phyloP scores from a whole-genome alignment of 805 yeast species.

The Zygoascus bituminiphila region DNA sequence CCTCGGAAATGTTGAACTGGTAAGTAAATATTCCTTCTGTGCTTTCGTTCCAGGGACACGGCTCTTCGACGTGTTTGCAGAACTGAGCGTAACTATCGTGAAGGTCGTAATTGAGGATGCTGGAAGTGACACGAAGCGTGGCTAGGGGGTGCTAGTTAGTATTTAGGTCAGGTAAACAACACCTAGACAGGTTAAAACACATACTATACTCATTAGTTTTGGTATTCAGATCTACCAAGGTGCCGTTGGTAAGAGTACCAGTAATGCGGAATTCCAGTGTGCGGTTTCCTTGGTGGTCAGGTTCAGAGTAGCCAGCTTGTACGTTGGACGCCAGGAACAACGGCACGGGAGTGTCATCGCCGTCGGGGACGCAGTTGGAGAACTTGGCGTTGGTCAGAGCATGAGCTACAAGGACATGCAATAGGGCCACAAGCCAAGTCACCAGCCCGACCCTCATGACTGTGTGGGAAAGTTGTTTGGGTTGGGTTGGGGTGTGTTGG shows the following conservation, averaged over 20 bases:
- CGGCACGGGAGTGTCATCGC: neutral
- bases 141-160: conserved; percentile 10
- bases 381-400: neutral
- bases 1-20: conserved; percentile 12
- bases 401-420: neutral
- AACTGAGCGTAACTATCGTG: conserved; percentile 20
- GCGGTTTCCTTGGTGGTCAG: neutral
- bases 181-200: neutral
- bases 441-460: neutral
- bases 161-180: neutral
- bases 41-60: conserved; percentile 21
- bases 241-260: conserved; percentile 14
- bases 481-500: too few relatives aligned
- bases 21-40: conserved; percentile 6
- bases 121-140: conserved; percentile 20
- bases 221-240: conserved; percentile 15
- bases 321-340: neutral
- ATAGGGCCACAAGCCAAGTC: neutral
- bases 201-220: conserved; percentile 18
- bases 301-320: neutral
- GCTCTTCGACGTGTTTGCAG: conserved; percentile 18
- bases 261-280: conserved; percentile 8
- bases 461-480: too few relatives aligned
- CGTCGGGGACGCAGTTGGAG: conserved; percentile 1
- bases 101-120: conserved; percentile 18